Evolutionary conservation across 2,329 filamentous ascomycete genomes (phyloP), one percentile per base, ranked within the genome.

Genomic region (Phialemonium atrogriseum): DNA sequence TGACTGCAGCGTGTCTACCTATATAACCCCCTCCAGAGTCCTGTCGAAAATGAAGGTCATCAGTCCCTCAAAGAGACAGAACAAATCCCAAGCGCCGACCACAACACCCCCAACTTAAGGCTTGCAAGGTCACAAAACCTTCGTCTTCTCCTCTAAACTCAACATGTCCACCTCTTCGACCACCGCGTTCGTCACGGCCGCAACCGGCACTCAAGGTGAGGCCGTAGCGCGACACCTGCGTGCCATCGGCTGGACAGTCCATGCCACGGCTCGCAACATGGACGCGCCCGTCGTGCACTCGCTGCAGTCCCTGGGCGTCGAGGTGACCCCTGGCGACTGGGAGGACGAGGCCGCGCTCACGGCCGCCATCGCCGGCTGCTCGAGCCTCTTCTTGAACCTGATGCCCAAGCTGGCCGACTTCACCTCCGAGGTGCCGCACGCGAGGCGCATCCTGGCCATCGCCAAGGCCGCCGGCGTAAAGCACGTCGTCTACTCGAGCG

Each of bases 141-240:
- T n/a, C 24, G 7, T 25, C 24, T 12, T 7, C 7, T 12, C 33
- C 33, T 9, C 33, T 17, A 43, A 48, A 26, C 43, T 29, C 42
- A 52, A 25, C 12, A 33, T 30, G 30, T 12, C 18, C 44, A 41
- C 49, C 33, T 27, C 26, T 11, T 15, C 15, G 10, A 34, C 52
- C 36, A 47, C 41, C 18, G 48, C 55, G 13, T 64, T 62, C 36
- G 50, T 64, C 32, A 48, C 47, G 26, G 56, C 54, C 30, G 55
- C 54, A 11, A 64, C 60, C 1, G 60, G 60, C 21, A 52, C 39
- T 27, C 58, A 62, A 39, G 60, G 61, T 26, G 51, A 51, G 8
- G 50, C 55, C 6, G 38, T 62, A 14, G 47, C 53, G 32, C 44
- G 46, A 14, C 38, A 49, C 16, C 56, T 63, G 13, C 48, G 49